Percentiles rank a stretch among this genome's conserved stretches.
These are phyloP conservation scores for Claviceps monticola DNA, from an alignment of 2,329 filamentous ascomycete genomes.

Conservation along the genomic window DNA sequence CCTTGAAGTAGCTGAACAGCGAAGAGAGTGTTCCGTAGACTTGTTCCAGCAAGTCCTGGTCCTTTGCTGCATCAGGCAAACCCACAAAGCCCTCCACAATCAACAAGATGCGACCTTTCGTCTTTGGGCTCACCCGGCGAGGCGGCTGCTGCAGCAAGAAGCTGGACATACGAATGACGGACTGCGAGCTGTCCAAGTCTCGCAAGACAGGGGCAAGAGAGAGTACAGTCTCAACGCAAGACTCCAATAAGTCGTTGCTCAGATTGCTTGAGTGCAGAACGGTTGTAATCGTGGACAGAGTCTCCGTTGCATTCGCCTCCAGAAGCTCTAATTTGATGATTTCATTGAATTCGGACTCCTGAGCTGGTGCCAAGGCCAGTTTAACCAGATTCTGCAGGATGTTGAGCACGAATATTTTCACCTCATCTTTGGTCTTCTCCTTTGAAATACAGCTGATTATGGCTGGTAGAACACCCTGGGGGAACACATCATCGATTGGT, in stretches of 20 bases:
- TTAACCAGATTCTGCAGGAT: conserved; percentile 59
- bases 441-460: conserved; percentile 60
- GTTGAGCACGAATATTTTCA: conserved; percentile 68
- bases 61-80: conserved; percentile 32
- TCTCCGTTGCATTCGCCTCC: conserved; percentile 40
- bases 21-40: conserved; percentile 65
- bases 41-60: conserved; percentile 38
- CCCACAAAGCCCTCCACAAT: conserved; percentile 73
- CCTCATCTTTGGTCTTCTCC: conserved; percentile 68
- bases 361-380: conserved; percentile 39
- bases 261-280: conserved; percentile 48
- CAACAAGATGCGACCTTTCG: conserved; percentile 66
- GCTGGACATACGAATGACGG: conserved; percentile 64
- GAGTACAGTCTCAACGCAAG: conserved; percentile 68
- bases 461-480: conserved; percentile 52
- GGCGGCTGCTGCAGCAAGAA: conserved; percentile 78
- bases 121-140: conserved; percentile 65
- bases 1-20: conserved; percentile 82
- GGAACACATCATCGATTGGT: conserved; percentile 24
- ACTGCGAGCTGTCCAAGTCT: conserved; percentile 54
- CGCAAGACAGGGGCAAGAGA: conserved; percentile 58
- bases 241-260: conserved; percentile 63
- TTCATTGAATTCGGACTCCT: conserved; percentile 42
- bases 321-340: conserved; percentile 42
- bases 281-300: conserved; percentile 53